Conservation (phyloP, 2,329 filamentous ascomycete species). For the Colletotrichum agaves region DNA sequence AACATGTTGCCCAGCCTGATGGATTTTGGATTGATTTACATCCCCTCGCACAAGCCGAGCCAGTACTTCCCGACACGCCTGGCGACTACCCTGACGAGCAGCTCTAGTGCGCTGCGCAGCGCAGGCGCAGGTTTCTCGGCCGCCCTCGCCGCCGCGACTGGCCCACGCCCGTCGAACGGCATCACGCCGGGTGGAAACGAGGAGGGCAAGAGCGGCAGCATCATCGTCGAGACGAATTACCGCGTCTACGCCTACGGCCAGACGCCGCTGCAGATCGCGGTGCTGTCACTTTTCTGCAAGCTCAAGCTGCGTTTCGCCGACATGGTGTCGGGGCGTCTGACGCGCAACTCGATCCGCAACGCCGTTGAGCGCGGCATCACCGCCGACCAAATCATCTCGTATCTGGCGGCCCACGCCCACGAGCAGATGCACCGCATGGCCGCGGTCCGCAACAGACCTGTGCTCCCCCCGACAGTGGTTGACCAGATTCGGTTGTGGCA, state of each 20-base stretch:
- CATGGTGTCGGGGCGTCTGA: slow-evolving; percentile 91
- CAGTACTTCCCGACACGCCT: slow-evolving; percentile 92
- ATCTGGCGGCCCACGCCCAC: slow-evolving; percentile 91
- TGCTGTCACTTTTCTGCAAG: slow-evolving; percentile 88
- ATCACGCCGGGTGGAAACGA: slow-evolving; percentile 48
- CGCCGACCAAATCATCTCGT: slow-evolving; percentile 92
- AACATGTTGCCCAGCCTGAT: slow-evolving; percentile 91
- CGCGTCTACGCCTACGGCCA: slow-evolving; percentile 96
- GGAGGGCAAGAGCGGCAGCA: slow-evolving; percentile 75
- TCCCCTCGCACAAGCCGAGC: slow-evolving; percentile 65
- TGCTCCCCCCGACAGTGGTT: slow-evolving; percentile 93
- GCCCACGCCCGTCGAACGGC: slow-evolving; percentile 45
- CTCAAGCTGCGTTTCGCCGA: slow-evolving; percentile 93
- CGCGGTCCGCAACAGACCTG: slow-evolving; percentile 67
- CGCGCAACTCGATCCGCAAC: slow-evolving; percentile 85
- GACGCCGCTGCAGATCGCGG: slow-evolving; percentile 92
- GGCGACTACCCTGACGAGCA: slow-evolving; percentile 88
- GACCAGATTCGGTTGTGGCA: slow-evolving; percentile 99
- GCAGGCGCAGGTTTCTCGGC: slow-evolving; percentile 76
- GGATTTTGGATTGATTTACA: slow-evolving; percentile 93
- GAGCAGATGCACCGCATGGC: slow-evolving; percentile 86
- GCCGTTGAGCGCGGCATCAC: slow-evolving; percentile 94
- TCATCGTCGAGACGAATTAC: slow-evolving; percentile 98
- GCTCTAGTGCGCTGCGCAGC: slow-evolving; percentile 75
- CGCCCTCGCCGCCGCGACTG: slow-evolving; percentile 62